A percentile compares a stretch with the other conserved stretches of the same genome.
Evolutionary conservation across 2,329 filamentous ascomycete species (phyloP).

Genomic region (Fusarium papillatum): DNA sequence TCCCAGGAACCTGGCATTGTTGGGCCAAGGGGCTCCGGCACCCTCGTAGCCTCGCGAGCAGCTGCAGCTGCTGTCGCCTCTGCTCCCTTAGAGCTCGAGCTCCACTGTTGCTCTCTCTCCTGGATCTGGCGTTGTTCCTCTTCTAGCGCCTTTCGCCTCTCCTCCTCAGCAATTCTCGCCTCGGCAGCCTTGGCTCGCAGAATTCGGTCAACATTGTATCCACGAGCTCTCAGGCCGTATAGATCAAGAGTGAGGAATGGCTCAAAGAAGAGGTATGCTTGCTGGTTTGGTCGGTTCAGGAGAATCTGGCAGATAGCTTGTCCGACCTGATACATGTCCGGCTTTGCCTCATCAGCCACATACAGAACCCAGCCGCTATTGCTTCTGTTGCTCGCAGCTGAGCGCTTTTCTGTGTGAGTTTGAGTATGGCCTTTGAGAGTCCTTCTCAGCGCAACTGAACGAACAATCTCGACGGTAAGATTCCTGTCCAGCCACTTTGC

Average conservation of each 20-base stretch:
- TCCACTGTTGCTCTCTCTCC: constrained; percentile 64
- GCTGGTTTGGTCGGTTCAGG: constrained; percentile 85
- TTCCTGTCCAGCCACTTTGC: constrained; percentile 92
- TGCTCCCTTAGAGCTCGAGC: constrained; percentile 38
- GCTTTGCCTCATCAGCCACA: constrained; percentile 76
- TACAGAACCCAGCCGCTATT: constrained; percentile 77
- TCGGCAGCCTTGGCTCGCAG: constrained; percentile 90
- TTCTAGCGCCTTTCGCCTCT: constrained; percentile 80
- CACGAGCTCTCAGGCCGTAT: constrained; percentile 84
- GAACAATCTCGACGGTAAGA: constrained; percentile 82
- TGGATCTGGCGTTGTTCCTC: constrained; percentile 79
- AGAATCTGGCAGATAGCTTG: constrained; percentile 87
- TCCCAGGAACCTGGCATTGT: constrained; percentile 84
- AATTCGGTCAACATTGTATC: constrained; percentile 97
- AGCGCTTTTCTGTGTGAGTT: constrained; percentile 80
- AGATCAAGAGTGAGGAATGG: constrained; percentile 90
- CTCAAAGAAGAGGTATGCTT: constrained; percentile 92
- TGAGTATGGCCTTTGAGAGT: constrained; percentile 80
- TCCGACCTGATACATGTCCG: constrained; percentile 93
- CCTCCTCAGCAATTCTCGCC: constrained; percentile 87
- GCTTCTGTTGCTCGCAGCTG: constrained; percentile 74
- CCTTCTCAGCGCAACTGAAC: constrained; percentile 81
- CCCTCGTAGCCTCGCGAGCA: constrained; percentile 54
- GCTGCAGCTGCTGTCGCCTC: constrained; percentile 55
- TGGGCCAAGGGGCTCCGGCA: constrained; percentile 55